Conservation (phyloP, 306 rosid species). For the Cicer judaicum region DNA sequence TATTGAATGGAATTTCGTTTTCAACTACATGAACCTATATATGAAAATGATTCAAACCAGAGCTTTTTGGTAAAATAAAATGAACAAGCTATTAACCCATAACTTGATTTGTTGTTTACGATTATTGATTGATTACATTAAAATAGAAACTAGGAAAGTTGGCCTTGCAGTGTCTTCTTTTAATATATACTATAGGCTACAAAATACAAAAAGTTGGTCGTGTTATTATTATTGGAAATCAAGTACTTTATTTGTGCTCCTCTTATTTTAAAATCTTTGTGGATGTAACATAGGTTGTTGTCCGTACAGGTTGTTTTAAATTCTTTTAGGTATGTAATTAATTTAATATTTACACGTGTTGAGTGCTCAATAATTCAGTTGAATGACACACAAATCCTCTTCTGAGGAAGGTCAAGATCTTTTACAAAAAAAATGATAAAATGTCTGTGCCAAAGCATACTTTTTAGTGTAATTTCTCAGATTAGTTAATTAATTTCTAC, state of each 20-base stretch:
- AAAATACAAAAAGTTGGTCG: background rate
- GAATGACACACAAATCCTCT: background rate
- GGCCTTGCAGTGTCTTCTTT: background rate
- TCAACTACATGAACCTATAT: background rate
- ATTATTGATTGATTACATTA: too few relatives aligned
- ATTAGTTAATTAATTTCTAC: background rate
- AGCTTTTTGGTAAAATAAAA: too few relatives aligned
- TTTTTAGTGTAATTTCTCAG: background rate
- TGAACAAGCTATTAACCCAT: too few relatives aligned
- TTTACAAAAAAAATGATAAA: too few relatives aligned
- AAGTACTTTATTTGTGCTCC: background rate
- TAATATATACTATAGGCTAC: background rate
- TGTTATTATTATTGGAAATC: background rate
- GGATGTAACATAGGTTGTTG: background rate
- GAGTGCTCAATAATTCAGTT: conserved; percentile 28
- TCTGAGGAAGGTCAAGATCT: too few relatives aligned
- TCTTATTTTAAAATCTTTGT: background rate
- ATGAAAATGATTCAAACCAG: too few relatives aligned
- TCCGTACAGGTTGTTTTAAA: conserved; percentile 13
- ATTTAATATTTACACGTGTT: background rate
- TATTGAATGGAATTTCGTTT: background rate
- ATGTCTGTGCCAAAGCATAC: too few relatives aligned
- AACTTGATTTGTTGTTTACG: background rate
- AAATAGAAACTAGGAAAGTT: too few relatives aligned
- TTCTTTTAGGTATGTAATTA: background rate